phyloP scores from a whole-genome alignment of 805 yeast genomes.

The Saturnispora sanitii region DNA sequence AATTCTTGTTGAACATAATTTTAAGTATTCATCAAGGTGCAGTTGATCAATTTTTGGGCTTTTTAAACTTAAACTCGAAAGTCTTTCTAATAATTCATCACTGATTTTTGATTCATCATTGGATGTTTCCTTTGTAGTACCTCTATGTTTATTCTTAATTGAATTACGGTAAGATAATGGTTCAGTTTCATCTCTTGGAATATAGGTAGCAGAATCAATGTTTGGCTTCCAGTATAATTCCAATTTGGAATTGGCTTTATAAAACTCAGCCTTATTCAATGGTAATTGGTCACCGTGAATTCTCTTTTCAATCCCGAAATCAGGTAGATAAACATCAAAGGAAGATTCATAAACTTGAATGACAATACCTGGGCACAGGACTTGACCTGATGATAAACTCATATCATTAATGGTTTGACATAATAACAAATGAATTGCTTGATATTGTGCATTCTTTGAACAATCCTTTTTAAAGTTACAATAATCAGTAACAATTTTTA shows the following conservation, averaged over 20 bases:
- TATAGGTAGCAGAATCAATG: constrained; percentile 82
- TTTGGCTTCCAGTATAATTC: constrained; percentile 90
- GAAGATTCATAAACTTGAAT: constrained; percentile 92
- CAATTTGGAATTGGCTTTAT: constrained; percentile 51
- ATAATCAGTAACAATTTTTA: constrained; percentile 79
- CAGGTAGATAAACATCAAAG: constrained; percentile 86
- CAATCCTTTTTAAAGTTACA: constrained; percentile 95
- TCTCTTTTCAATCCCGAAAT: constrained; percentile 88
- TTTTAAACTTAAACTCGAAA: constrained; percentile 38
- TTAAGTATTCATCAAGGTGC: constrained; percentile 48
- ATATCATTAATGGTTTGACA: constrained; percentile 77
- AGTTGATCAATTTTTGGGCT: constrained; percentile 18
- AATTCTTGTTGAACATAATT: constrained; percentile 43
- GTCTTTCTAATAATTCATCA: constrained; percentile 38
- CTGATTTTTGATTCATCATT: constrained; percentile 28
- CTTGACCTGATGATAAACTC: constrained; percentile 64
- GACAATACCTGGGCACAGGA: constrained; percentile 77
- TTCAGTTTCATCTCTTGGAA: constrained; percentile 83
- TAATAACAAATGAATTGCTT: constrained; percentile 77
- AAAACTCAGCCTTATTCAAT: constrained; percentile 83
- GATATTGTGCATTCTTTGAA: constrained; percentile 87
- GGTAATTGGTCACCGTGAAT: constrained; percentile 98
- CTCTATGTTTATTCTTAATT: constrained; percentile 65
- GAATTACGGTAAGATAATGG: constrained; percentile 69
- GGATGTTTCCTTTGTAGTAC: constrained; percentile 33